Evolutionary conservation across 75 land plant species (phyloP), one percentile per base, ranked within the genome.

Genomic region (Larix kaempferi): DNA sequence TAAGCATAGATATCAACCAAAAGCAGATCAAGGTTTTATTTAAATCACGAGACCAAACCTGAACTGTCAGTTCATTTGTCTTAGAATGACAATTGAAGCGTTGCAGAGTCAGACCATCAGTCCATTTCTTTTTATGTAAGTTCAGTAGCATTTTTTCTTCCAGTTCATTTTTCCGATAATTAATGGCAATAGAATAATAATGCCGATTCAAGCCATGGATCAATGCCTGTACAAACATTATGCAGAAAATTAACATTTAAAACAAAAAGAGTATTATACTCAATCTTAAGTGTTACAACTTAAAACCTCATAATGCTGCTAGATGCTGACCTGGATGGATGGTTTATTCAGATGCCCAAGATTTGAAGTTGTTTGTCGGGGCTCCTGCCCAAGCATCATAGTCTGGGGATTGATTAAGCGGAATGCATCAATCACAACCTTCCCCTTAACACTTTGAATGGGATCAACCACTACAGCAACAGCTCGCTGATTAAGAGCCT

Each of bases 361-460:
- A 73, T 96, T 96, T 26, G 99, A 96, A 29, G 95, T 96, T 67
- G 99, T 94, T 81, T 94, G 99, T 6, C 99, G 76, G 56, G 99
- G 99, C 73, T 96, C 99, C 78, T 96, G 99, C 57, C 98, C 99
- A 74, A 96, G 91, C 99, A 94, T 94, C 99, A 96, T 96, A 12
- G 98, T 96, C 78, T 96, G 99, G 4, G 99, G 98, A 61, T 96
- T 94, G 76, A 96, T 96, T 74, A 94, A 78, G 11, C 95, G 90
- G 75, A 96, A 96, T 25, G 99, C 99, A 91, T 94, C 99, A 76
- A 96, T 96, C 71, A 96, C 99, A 25, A 94, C 99, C 86, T 96
- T 94, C 67, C 99, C 98, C 77, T 96, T 96, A 0, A 96, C 98
- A 83, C 99, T 94, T 77, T 96, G 98, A 74, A 94, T 94, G 17